Conservation (phyloP, 192 early-diverging fungal genomes). For the Rhizoclosmatium globosum region DNA sequence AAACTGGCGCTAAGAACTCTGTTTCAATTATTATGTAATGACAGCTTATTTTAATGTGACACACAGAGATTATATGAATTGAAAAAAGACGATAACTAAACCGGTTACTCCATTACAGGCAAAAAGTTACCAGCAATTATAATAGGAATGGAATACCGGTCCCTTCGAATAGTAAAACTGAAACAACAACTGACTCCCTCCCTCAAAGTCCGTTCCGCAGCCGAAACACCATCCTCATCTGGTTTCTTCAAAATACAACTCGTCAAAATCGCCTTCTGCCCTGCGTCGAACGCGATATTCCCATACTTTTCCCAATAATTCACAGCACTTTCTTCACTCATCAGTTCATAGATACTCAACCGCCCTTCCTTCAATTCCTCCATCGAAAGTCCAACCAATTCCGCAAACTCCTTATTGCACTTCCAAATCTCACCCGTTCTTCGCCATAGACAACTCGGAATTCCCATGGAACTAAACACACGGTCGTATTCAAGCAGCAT, state of each 20-base stretch:
- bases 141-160: slow-evolving; percentile 92
- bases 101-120: neutral
- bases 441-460: slow-evolving; percentile 95
- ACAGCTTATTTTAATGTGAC: too few species aligned
- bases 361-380: slow-evolving; percentile 81
- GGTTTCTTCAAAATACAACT: slow-evolving; percentile 83
- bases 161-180: slow-evolving; percentile 94
- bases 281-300: slow-evolving; percentile 95
- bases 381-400: slow-evolving; percentile 83
- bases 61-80: too few species aligned
- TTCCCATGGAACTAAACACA: slow-evolving; percentile 93
- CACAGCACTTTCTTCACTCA: slow-evolving; percentile 92
- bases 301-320: slow-evolving; percentile 99
- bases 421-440: slow-evolving; percentile 97
- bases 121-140: slow-evolving; percentile 41
- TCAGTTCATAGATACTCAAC: slow-evolving; percentile 64
- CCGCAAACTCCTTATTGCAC: slow-evolving; percentile 94
- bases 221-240: slow-evolving; percentile 53
- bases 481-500: slow-evolving; percentile 95
- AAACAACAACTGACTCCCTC: slow-evolving; percentile 78
- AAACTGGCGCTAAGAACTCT: too few species aligned
- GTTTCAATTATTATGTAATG: too few species aligned
- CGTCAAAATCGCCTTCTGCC: slow-evolving; percentile 95
- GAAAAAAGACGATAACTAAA: too few species aligned
- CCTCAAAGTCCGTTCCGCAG: slow-evolving; percentile 12